Evolutionary conservation across 345 rosid genomes (phyloP), one percentile per base, ranked within the genome.

Genomic region (Boechera stricta): DNA sequence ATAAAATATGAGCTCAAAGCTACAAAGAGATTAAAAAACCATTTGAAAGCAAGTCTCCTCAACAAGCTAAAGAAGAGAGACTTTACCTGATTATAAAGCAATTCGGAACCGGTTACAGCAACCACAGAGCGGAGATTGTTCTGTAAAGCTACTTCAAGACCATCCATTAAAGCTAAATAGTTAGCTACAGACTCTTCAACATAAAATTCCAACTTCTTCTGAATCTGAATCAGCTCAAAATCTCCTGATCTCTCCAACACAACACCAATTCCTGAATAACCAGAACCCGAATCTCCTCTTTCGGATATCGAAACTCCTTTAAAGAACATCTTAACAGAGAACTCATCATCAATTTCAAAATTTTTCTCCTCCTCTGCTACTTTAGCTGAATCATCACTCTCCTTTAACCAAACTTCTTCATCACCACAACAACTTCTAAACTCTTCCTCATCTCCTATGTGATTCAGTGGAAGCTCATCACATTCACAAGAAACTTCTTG

Each of bases 401-500:
- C 97, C 65, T 85, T 88, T 47, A 79, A 74, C 98, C 97, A 94
- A 0, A 88, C 90, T 24, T 91, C 98, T 29, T 89, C 94, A 73
- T 94, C 99, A 75, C 83, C 99, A 44, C 93, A 92, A 81, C 98
- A 95, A 38, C 99, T 95, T 32, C 94, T 79, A 69, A 95, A 95
- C 29, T 95, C 99, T 42, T 95, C 99, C 58, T 95, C 98, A 0
- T 92, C 95, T 79, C 86, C 81, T n/a, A 58, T n/a, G 55, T 81
- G 61, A 68, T 75, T 77, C 47, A 78, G 58, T 10, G 85, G 84
- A 12, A 73, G 32, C 64, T 82, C 80, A 21, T 77, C 77, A 29
- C 54, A 45, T 45, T 73, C 82, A 56, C 71, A 67, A 54, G 79
- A 54, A 78, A 64, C 73, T 9, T 49, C 83, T 76, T 55, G 80